Conservation (phyloP, 306 rosid species). For the Fagus sylvatica region DNA sequence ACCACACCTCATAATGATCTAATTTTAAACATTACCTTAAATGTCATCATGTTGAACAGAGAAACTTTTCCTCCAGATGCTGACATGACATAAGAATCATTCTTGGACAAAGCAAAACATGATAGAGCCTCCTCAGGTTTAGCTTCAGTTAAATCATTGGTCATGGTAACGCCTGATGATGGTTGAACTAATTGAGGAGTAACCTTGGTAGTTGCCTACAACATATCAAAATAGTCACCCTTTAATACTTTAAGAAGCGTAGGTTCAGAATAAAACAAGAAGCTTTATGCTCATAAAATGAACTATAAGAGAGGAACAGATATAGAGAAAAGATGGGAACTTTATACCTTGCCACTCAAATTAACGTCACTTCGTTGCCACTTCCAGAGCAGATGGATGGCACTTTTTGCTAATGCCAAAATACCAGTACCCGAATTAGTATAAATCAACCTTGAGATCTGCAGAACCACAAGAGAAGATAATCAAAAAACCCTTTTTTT, state of each 20-base stretch:
- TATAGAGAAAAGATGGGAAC: not conserved
- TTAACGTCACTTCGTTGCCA: slow-evolving; percentile 55
- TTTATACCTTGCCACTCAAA: slow-evolving; percentile 41
- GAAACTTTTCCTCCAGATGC: slow-evolving; percentile 71
- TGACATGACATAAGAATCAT: slow-evolving; percentile 68
- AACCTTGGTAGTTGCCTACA: slow-evolving; percentile 59
- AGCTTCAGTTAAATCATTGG: slow-evolving; percentile 56
- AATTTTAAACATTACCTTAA: slow-evolving; percentile 39
- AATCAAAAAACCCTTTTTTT: slow-evolving; percentile 9
- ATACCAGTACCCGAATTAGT: slow-evolving; percentile 58
- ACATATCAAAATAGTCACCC: not conserved
- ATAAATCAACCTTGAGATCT: slow-evolving; percentile 65
- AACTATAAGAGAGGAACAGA: not conserved
- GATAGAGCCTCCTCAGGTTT: slow-evolving; percentile 57
- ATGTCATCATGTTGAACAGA: slow-evolving; percentile 69
- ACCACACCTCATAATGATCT: not conserved
- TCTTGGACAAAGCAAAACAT: slow-evolving; percentile 67
- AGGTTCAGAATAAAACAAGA: not conserved
- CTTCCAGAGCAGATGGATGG: slow-evolving; percentile 61
- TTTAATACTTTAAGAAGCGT: not conserved
- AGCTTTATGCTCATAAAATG: not conserved
- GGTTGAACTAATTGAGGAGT: slow-evolving; percentile 61
- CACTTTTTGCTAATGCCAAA: slow-evolving; percentile 60
- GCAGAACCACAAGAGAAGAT: slow-evolving; percentile 13
- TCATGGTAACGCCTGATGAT: slow-evolving; percentile 59